Evolutionary conservation across 441 rosid genomes (phyloP).

Genomic region (Arabidopsis hybrid): DNA sequence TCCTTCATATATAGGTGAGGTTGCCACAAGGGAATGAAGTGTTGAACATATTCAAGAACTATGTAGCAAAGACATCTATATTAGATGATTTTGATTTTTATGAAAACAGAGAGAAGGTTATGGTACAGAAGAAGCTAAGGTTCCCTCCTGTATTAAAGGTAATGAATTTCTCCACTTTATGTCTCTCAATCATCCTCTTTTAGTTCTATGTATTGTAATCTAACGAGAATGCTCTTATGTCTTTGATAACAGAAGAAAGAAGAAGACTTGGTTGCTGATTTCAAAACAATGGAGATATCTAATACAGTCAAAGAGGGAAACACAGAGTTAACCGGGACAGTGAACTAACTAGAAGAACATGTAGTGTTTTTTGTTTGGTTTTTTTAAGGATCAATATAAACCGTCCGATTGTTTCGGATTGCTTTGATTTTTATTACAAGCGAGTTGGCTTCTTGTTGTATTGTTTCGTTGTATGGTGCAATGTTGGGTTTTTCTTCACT

Average conservation of each 20-base stretch:
- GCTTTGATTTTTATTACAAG: slow-evolving; percentile 33
- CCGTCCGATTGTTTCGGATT: slow-evolving; percentile 42
- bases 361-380: slow-evolving; percentile 33
- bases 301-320: slow-evolving; percentile 29
- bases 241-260: slow-evolving; percentile 43
- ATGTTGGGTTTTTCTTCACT: slow-evolving; percentile 10
- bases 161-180: neutral
- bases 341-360: slow-evolving; percentile 36
- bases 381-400: slow-evolving; percentile 31
- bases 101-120: slow-evolving; percentile 56
- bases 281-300: slow-evolving; percentile 39
- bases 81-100: slow-evolving; percentile 57
- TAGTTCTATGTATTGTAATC: neutral
- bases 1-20: slow-evolving; percentile 46
- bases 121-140: slow-evolving; percentile 53
- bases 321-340: slow-evolving; percentile 15
- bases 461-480: slow-evolving; percentile 30
- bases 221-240: slow-evolving; percentile 1
- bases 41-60: slow-evolving; percentile 54
- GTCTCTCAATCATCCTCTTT: neutral
- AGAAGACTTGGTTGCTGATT: slow-evolving; percentile 43
- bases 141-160: slow-evolving; percentile 40
- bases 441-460: slow-evolving; percentile 16
- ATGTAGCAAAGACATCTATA: slow-evolving; percentile 52
- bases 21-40: slow-evolving; percentile 54